Evolutionary conservation across 805 yeast genomes (phyloP).

Genomic region (Komagataella pastoris): DNA sequence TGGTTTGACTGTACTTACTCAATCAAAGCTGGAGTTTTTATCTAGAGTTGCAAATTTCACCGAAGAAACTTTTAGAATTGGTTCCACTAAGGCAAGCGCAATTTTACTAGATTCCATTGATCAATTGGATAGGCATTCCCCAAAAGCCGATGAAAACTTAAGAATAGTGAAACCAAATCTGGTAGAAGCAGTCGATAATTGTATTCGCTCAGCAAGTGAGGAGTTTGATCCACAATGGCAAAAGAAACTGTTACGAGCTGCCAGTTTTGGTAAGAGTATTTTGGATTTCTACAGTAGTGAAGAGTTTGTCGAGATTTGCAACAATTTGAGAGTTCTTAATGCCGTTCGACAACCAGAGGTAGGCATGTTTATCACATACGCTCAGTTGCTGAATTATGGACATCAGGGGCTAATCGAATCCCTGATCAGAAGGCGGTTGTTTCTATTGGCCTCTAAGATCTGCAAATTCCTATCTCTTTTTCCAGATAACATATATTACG

Average conservation of each 20-base stretch:
- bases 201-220: slow-evolving; percentile 61
- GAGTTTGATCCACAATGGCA: slow-evolving; percentile 77
- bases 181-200: slow-evolving; percentile 48
- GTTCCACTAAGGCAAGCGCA: slow-evolving; percentile 75
- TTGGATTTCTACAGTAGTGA: slow-evolving; percentile 42
- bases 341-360: slow-evolving; percentile 47
- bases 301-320: slow-evolving; percentile 48
- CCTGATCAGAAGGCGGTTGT: slow-evolving; percentile 44
- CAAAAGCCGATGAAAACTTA: slow-evolving; percentile 72
- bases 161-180: slow-evolving; percentile 35
- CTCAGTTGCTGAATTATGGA: slow-evolving; percentile 37
- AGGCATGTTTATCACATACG: slow-evolving; percentile 57
- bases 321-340: slow-evolving; percentile 54
- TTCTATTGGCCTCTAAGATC: slow-evolving; percentile 49
- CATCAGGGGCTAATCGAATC: slow-evolving; percentile 42
- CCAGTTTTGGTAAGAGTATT: slow-evolving; percentile 71
- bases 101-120: slow-evolving; percentile 70
- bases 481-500: slow-evolving; percentile 40
- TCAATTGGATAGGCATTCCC: slow-evolving; percentile 50
- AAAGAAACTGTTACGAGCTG: slow-evolving; percentile 67
- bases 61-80: slow-evolving; percentile 59
- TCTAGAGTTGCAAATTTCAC: slow-evolving; percentile 47
- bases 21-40: slow-evolving; percentile 43
- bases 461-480: slow-evolving; percentile 35
- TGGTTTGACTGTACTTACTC: slow-evolving; percentile 59